Evolutionary conservation across 1,284 basidiomycete genomes (phyloP), one percentile per base, ranked within the genome.

Genomic region (Austropuccinia psidii): DNA sequence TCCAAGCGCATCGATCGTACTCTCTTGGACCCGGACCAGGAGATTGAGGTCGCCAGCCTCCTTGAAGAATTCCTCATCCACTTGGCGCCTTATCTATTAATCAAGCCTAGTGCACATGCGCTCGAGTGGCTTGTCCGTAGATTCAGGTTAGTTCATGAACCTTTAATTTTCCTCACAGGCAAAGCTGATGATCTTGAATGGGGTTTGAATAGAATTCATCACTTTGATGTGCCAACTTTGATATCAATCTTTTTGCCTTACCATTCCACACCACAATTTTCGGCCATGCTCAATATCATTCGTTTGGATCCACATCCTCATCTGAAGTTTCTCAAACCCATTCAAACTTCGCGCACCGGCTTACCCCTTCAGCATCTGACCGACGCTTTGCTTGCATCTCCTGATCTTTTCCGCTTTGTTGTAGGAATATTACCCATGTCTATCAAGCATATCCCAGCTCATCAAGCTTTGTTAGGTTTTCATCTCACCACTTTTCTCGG

Each of bases 71-170:
- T 92, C 77, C 80, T 98, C 41, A 81, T 86, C 47, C 81, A 88
- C 39, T 83, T 98, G 2, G 90, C 91, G 0, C 88, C 87, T 19
- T 90, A 89, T 83, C 82, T 98, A 43, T 84, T 93, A 80, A 89
- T 93, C 69, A 85, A 87, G 69, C 89, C 91, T 0, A 86, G 91
- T 0, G 89, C 88, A 47, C 93, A 90, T 81, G 87, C 91, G n/a
- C 80, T 99, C 39, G 95, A 99, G 80, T 99, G 95, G 95, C 86
- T 98, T 29, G 91, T 98, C 3, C 84, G 92, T 76, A 84, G 93
- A 73, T 98, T 97, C 82, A 87, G 92, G 92, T 91, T 77, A 74
- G 87, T 78, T 43, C 50, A n/a, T 33, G 21, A 29, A 37, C 19
- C 41, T 11, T 19, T 19, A 8, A 21, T 61, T 31, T 19, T 29